A percentile compares a stretch with the other conserved stretches of the same genome.
phyloP scores from a whole-genome alignment of 2,329 filamentous ascomycete species.

The Epichloe scottii region DNA sequence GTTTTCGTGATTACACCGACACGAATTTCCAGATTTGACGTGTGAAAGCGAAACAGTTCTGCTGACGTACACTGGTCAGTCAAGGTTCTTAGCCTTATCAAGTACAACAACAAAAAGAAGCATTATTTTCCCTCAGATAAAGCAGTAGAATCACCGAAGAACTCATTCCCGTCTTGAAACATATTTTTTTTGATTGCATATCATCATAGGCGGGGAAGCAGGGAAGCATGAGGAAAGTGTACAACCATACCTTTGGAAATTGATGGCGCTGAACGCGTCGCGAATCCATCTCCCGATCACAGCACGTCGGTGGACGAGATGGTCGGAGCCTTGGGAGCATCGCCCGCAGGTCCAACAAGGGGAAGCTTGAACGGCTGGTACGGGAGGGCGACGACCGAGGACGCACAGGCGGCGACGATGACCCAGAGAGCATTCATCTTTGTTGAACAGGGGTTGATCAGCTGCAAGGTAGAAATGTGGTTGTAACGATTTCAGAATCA shows the following conservation, averaged over 20 bases:
- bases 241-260: neutral
- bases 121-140: neutral
- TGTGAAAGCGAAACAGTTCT: neutral
- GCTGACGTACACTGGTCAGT: neutral
- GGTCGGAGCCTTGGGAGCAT: neutral
- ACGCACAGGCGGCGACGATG: slow-evolving; percentile 11
- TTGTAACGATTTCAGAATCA: neutral
- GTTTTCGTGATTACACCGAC: too few relatives aligned
- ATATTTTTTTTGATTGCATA: slow-evolving; percentile 13
- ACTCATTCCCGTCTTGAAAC: slow-evolving; percentile 29
- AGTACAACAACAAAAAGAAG: neutral
- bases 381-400: slow-evolving; percentile 10
- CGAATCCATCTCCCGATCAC: neutral
- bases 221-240: neutral
- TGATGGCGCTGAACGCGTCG: neutral
- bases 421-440: slow-evolving; percentile 14
- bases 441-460: neutral
- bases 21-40: too few relatives aligned
- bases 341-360: neutral
- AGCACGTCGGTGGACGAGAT: slow-evolving; percentile 8
- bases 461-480: neutral
- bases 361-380: slow-evolving; percentile 8
- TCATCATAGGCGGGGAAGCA: slow-evolving; percentile 8
- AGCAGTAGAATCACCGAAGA: slow-evolving; percentile 19
- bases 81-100: neutral